These are phyloP conservation scores for Botryotinia calthae DNA, from an alignment of 2,329 filamentous ascomycete species.

Conservation along the genomic window DNA sequence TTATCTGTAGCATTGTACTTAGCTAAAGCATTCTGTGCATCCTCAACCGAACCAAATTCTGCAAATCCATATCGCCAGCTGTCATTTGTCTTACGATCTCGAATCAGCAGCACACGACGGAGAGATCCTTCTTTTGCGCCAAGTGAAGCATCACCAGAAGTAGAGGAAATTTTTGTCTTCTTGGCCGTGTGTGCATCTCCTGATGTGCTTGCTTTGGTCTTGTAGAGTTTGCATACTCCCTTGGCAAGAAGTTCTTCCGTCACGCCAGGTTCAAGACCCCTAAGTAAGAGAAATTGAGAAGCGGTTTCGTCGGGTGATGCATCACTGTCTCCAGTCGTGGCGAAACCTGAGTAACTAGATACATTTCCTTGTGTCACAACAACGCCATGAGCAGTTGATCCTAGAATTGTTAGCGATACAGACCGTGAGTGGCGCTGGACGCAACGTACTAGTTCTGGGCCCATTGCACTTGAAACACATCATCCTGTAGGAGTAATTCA, in stretches of 20 bases:
- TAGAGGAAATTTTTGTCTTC: constrained; percentile 52
- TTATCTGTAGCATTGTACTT: constrained; percentile 70
- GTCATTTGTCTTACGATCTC: constrained; percentile 67
- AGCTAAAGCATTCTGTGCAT: constrained; percentile 70
- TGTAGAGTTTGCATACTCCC: constrained; percentile 72
- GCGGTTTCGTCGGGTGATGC: constrained; percentile 47
- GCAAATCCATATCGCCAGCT: constrained; percentile 82
- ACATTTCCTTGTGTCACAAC: constrained; percentile 41
- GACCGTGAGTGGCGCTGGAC: neutral
- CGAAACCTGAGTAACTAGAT: constrained; percentile 43
- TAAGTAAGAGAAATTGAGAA: constrained; percentile 74
- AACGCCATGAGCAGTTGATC: constrained; percentile 37
- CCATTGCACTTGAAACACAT: constrained; percentile 59
- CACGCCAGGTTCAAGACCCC: constrained; percentile 67
- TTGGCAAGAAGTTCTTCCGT: constrained; percentile 70
- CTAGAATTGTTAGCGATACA: constrained; percentile 35
- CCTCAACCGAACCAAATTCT: constrained; percentile 74
- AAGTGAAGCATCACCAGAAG: constrained; percentile 47
- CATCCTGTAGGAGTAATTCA: constrained; percentile 55
- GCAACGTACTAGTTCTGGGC: constrained; percentile 48
- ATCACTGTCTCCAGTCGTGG: constrained; percentile 54
- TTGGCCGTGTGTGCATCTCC: constrained; percentile 37
- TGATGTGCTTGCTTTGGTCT: constrained; percentile 45
- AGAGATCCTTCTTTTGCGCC: constrained; percentile 74
- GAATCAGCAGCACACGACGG: constrained; percentile 71